Percentiles rank a stretch among this genome's conserved stretches.
These are phyloP conservation scores for Stagonosporopsis rhizophila DNA, from an alignment of 2,329 filamentous ascomycete species.

Conservation along the genomic window DNA sequence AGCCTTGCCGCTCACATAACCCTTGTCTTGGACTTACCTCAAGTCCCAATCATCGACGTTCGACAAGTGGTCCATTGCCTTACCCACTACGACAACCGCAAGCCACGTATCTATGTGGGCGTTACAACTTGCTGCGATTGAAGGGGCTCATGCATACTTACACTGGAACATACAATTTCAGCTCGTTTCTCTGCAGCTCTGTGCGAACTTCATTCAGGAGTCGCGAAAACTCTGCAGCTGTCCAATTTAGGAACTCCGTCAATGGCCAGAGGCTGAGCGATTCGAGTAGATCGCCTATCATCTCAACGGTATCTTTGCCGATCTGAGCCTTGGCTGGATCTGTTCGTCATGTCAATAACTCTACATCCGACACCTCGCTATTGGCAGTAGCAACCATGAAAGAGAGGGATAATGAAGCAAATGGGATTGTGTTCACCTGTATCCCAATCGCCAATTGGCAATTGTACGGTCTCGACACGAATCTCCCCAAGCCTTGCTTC, in stretches of 20 bases:
- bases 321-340: slow-evolving; percentile 41
- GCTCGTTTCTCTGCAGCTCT: slow-evolving; percentile 38
- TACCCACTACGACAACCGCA: slow-evolving; percentile 38
- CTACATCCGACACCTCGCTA: not conserved
- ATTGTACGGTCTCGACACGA: slow-evolving; percentile 32
- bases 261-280: slow-evolving; percentile 49
- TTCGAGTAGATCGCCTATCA: slow-evolving; percentile 46
- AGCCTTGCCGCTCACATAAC: not conserved
- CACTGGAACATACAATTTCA: slow-evolving; percentile 49
- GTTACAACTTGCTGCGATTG: slow-evolving; percentile 17
- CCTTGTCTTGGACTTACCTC: not conserved
- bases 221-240: slow-evolving; percentile 36
- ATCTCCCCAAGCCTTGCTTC: slow-evolving; percentile 45
- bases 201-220: slow-evolving; percentile 39
- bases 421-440: slow-evolving; percentile 30
- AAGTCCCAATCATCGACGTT: not conserved
- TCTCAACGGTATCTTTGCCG: slow-evolving; percentile 36
- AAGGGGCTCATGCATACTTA: slow-evolving; percentile 24
- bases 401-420: not conserved
- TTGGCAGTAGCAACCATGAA: not conserved
- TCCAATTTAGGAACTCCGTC: slow-evolving; percentile 42
- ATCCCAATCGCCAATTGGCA: slow-evolving; percentile 50
- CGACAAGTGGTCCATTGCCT: not conserved
- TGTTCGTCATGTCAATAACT: slow-evolving; percentile 14
- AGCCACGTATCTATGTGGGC: slow-evolving; percentile 37